phyloP scores from a whole-genome alignment of 2,329 filamentous ascomycete species.

The Pseudogymnoascus sp. region DNA sequence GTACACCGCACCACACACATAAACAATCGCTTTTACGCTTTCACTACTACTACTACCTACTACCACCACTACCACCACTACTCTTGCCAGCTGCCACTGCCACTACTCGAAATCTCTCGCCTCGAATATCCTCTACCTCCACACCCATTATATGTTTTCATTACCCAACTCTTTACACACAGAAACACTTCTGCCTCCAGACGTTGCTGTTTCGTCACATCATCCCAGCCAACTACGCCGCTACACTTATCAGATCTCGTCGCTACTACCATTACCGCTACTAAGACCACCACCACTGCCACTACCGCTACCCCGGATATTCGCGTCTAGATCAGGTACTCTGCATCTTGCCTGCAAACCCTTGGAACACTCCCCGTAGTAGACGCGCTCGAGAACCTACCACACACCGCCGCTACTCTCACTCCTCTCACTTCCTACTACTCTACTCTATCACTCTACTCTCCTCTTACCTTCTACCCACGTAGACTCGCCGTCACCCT shows the following conservation, averaged over 20 bases:
- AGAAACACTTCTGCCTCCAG: conserved; percentile 16
- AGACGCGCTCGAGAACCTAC: conserved; percentile 8
- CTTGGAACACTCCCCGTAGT: not conserved
- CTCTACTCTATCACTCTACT: not conserved
- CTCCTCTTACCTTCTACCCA: not conserved
- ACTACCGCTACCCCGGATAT: not conserved
- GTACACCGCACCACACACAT: not conserved
- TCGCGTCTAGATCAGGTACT: conserved; percentile 3
- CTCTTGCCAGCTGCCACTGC: too few relatives aligned
- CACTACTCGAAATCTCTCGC: not conserved
- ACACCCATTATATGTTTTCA: conserved; percentile 9
- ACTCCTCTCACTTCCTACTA: not conserved
- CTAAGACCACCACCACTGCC: not conserved
- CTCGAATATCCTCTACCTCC: not conserved
- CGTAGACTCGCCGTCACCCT: not conserved
- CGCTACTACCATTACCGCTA: not conserved
- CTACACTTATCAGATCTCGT: conserved; percentile 1
- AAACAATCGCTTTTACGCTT: not conserved
- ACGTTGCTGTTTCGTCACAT: conserved; percentile 14
- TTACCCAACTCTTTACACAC: conserved; percentile 15
- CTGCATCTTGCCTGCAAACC: not conserved
- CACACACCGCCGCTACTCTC: not conserved
- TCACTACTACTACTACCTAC: not conserved
- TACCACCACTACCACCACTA: not conserved
- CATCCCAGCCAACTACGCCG: not conserved